Conservation (phyloP, 352 stramenopile genomes). For the Pythium pyrilobum region DNA sequence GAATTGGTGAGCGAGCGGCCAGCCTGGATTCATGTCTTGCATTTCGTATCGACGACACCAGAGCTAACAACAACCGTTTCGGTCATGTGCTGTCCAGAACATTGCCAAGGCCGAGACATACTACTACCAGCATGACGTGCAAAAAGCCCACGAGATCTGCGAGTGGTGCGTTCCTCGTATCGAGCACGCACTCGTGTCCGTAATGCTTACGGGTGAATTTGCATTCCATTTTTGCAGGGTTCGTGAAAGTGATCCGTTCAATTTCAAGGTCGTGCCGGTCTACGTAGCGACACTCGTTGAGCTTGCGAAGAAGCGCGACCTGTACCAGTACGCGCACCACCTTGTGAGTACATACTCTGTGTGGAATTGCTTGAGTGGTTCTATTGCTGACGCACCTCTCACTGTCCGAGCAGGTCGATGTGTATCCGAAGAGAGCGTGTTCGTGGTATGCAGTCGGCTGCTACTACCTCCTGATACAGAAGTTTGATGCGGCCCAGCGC, state of each 20-base stretch:
- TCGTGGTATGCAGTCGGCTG: constrained; percentile 96
- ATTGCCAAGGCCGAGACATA: constrained; percentile 74
- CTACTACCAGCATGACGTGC: constrained; percentile 85
- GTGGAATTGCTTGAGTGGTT: neutral
- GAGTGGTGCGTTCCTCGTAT: constrained; percentile 36
- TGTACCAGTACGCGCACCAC: constrained; percentile 96
- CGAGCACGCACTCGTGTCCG: neutral
- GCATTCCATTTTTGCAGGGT: constrained; percentile 34
- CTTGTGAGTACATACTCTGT: constrained; percentile 47
- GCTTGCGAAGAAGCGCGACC: constrained; percentile 89
- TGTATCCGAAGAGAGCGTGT: constrained; percentile 89
- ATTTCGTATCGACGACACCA: neutral
- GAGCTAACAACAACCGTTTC: too few relatives aligned
- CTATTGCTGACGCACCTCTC: too few relatives aligned
- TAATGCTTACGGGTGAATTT: neutral
- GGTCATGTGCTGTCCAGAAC: constrained; percentile 36
- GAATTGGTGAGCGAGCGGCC: constrained; percentile 44
- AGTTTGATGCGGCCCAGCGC: constrained; percentile 93
- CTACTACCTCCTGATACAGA: constrained; percentile 94
- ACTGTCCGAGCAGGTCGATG: constrained; percentile 89
- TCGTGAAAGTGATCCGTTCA: constrained; percentile 69
- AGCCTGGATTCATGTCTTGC: neutral
- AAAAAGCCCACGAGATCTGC: constrained; percentile 73
- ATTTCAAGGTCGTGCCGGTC: constrained; percentile 74
- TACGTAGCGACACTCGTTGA: constrained; percentile 90